These are phyloP conservation scores for Protomyces lactucae-debilis DNA, from an alignment of 1,139 yeast genomes.

Conservation along the genomic window DNA sequence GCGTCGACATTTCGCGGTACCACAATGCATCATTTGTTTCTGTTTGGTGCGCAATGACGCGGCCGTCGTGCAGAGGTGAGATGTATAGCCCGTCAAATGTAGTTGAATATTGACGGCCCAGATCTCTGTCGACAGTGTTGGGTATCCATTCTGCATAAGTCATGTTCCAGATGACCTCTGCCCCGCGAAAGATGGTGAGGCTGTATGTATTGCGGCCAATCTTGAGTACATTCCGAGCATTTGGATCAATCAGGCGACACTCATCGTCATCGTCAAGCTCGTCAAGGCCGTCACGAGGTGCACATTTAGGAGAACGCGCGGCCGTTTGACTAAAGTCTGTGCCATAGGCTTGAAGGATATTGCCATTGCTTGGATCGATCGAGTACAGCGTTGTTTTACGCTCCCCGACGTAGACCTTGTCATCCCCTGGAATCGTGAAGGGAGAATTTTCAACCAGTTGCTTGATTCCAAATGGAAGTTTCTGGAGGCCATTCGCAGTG, in stretches of 20 bases:
- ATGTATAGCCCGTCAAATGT: constrained; percentile 66
- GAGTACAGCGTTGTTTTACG: constrained; percentile 72
- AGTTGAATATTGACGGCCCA: constrained; percentile 44
- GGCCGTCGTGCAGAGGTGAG: constrained; percentile 72
- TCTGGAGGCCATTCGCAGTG: constrained; percentile 69
- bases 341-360: constrained; percentile 69
- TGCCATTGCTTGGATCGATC: constrained; percentile 71
- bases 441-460: constrained; percentile 82
- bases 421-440: constrained; percentile 65
- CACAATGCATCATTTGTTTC: constrained; percentile 56
- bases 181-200: constrained; percentile 59
- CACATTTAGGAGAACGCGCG: constrained; percentile 22
- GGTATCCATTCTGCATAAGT: constrained; percentile 92
- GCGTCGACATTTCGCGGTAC: constrained; percentile 58
- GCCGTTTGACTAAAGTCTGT: constrained; percentile 31
- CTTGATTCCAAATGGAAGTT: constrained; percentile 74
- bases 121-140: constrained; percentile 71
- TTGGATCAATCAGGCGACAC: constrained; percentile 13
- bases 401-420: constrained; percentile 83
- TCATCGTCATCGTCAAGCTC: constrained; percentile 35
- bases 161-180: constrained; percentile 74
- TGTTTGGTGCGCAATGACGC: constrained; percentile 40
- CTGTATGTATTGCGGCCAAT: constrained; percentile 45
- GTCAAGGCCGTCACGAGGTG: constrained; percentile 26
- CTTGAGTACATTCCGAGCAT: constrained; percentile 16